Base-by-base conservation (phyloP, 176 grass and related monocot species). In the Pontederia crassipes region DNA sequence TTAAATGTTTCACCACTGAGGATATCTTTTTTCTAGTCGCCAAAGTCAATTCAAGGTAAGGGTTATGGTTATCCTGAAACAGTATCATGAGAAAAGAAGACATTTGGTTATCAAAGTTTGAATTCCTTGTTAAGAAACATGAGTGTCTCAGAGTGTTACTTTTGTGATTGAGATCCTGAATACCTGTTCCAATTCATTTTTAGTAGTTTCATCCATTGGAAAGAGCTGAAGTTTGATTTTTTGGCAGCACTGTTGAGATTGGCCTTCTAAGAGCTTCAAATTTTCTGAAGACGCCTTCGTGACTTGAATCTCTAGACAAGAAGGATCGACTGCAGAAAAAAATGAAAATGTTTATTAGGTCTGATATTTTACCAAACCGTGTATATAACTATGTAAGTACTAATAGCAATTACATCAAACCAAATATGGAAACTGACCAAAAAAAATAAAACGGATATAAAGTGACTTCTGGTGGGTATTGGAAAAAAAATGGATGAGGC, bases 161-260 rank as follows among this genome's bases (percentile, higher is more conserved):
- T 15, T 66, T 55, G 8, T 24, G 6, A 40, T 2, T 40, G 32
- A 10, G 32, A 10, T 57, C 16, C 46, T 56, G 15, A 46, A 72
- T 49, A 92, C 93, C 85, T 98, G 77, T 66, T 92, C 81, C 58
- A 98, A 45, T 50, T 62, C 51, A 51, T 75, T 80, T 48, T 76
- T 70, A 77, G 81, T 83, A 24, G 24, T 65, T 56, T 85, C 76
- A 74, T 92, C 72, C 45, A 98, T 81, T 70, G 93, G 93, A 29
- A 98, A 92, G 62, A 92, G 79, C 59, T 98, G 93, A 62, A 98
- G 84, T 61, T 89, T 89, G 69, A 92, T 66, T 78, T 98, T 98
- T 79, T 74, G 65, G 65, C 55, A 67, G 61, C 62, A 64, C 57
- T 50, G 55, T 46, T 57, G 79, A 74, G 59, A 79, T 26, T 69